Conservation (phyloP, 140 eudicot species). For the Oenanthe javanica region DNA sequence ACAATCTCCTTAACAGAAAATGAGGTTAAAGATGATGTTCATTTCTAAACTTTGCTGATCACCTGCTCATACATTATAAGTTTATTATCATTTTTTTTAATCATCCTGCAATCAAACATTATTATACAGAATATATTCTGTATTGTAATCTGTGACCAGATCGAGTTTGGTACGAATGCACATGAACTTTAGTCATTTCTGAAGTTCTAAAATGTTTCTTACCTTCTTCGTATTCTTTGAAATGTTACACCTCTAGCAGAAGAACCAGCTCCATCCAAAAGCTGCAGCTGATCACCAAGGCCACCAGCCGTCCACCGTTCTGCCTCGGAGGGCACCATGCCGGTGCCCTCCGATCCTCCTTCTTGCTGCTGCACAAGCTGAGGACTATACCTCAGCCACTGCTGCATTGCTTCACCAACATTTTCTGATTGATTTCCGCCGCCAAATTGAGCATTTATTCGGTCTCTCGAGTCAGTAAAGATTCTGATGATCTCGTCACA, state of each 20-base stretch:
- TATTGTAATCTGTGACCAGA: too few species aligned
- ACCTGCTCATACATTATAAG: too few species aligned
- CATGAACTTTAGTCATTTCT: too few species aligned
- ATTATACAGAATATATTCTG: too few species aligned
- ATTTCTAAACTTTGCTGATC: too few species aligned
- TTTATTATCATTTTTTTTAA: too few species aligned
- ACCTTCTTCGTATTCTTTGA: conserved; percentile 10
- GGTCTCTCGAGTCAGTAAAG: conserved; percentile 39
- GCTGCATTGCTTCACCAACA: conserved; percentile 27
- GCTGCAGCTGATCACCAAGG: neutral
- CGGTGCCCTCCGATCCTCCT: neutral
- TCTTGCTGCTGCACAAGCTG: conserved; percentile 24
- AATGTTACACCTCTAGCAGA: neutral
- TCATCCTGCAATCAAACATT: too few species aligned
- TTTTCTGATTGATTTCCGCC: neutral
- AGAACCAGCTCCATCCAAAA: conserved; percentile 1
- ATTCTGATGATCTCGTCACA: conserved; percentile 51
- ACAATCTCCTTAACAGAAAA: too few species aligned
- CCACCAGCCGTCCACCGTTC: conserved; percentile 1
- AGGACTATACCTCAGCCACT: conserved; percentile 37
- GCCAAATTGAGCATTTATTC: conserved; percentile 19
- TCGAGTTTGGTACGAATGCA: too few species aligned
- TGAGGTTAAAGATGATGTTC: too few species aligned
- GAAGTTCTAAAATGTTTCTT: neutral
- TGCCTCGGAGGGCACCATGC: neutral